Percentiles rank a stretch among this genome's conserved stretches.
These are phyloP conservation scores for Colletotrichum simmondsii DNA, from an alignment of 2,329 filamentous ascomycete genomes.

Conservation along the genomic window DNA sequence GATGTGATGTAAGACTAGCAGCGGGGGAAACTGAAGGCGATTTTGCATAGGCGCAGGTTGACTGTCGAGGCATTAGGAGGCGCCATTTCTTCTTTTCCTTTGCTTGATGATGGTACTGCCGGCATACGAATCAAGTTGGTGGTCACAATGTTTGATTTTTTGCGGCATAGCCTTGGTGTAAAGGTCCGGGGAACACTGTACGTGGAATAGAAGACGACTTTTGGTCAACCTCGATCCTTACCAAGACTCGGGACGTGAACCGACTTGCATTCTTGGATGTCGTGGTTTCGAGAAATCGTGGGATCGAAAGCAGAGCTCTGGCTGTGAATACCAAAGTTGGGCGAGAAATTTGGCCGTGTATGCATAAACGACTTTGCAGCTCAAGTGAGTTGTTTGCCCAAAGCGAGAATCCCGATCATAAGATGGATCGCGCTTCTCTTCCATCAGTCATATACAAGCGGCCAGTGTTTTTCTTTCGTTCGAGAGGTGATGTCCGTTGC, in stretches of 20 bases:
- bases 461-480: no score
- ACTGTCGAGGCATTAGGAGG: not conserved
- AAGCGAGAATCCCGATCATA: no score
- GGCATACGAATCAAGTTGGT: not conserved
- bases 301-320: not conserved
- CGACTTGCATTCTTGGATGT: not conserved
- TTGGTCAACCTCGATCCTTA: not conserved
- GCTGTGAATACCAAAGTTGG: not conserved
- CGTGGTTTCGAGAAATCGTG: not conserved
- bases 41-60: constrained; percentile 9
- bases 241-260: not conserved
- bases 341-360: not conserved
- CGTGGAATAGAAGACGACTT: constrained; percentile 8
- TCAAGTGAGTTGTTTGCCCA: not conserved
- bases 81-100: not conserved
- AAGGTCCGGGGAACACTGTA: constrained; percentile 4
- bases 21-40: constrained; percentile 9
- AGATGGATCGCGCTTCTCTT: no score
- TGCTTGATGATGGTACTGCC: not conserved
- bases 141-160: not conserved
- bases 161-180: constrained; percentile 28
- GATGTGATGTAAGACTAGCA: constrained; percentile 19
- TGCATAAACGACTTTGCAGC: not conserved
- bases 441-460: no score
- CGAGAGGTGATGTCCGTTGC: no score